phyloP scores from a whole-genome alignment of 345 rosid genomes.

The Carallia pectinifolia region DNA sequence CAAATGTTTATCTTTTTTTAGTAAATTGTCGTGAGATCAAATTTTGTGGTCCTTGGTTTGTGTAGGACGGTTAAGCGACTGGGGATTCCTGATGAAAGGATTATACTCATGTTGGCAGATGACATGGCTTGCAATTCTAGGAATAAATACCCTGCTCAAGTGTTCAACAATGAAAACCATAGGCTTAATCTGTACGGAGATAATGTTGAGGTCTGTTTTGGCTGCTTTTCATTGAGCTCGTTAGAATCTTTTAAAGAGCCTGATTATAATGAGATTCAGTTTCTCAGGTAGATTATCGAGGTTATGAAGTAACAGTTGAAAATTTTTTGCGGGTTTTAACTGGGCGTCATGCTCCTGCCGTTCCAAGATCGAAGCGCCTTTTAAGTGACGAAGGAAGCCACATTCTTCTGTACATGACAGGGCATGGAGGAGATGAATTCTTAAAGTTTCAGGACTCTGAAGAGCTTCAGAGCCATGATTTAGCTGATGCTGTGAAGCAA shows the following conservation, averaged over 20 bases:
- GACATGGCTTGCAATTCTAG: conserved; percentile 98
- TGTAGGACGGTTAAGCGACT: conserved; percentile 91
- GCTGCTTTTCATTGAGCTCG: conserved; percentile 11
- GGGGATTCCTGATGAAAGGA: conserved; percentile 96
- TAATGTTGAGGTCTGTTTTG: conserved; percentile 78
- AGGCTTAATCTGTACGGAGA: conserved; percentile 94
- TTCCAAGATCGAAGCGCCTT: conserved; percentile 98
- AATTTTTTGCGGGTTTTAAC: conserved; percentile 88
- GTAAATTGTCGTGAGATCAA: not conserved
- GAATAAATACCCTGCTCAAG: conserved; percentile 95
- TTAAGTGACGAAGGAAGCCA: conserved; percentile 99
- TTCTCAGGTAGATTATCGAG: conserved; percentile 91
- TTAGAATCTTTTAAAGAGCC: not conserved
- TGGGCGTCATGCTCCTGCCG: conserved; percentile 85
- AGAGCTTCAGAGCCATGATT: conserved; percentile 98
- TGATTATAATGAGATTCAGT: conserved; percentile 32
- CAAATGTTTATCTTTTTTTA: not conserved
- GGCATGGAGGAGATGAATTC: conserved; percentile 98
- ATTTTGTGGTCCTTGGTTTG: conserved; percentile 19
- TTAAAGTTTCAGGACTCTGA: conserved; percentile 95
- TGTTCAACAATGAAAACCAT: conserved; percentile 95
- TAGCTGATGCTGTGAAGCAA: conserved; percentile 98
- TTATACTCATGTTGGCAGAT: conserved; percentile 94
- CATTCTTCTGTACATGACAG: conserved; percentile 95
- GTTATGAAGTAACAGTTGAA: conserved; percentile 96